Conservation (phyloP, 176 grass and related monocot genomes). For the Aegilops tauschii region DNA sequence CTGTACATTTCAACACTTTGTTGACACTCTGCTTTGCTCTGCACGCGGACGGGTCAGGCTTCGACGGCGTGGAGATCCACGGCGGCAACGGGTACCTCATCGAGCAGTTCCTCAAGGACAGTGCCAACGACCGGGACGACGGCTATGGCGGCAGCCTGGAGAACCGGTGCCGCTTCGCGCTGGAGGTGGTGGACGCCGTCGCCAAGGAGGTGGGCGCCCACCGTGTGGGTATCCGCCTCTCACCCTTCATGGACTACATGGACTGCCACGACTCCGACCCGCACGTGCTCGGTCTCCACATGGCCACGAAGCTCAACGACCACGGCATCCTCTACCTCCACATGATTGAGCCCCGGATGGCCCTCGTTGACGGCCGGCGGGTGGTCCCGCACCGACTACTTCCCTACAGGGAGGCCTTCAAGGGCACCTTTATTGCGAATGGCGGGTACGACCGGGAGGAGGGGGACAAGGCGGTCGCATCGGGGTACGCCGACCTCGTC, state of each 20-base stretch:
- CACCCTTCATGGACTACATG: conserved; percentile 5
- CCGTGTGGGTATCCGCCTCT: conserved; percentile 6
- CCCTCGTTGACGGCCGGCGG: background rate
- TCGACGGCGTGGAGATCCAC: conserved; percentile 21
- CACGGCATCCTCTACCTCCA: conserved; percentile 1
- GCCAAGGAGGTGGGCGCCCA: background rate
- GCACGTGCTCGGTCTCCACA: background rate
- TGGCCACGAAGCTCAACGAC: background rate
- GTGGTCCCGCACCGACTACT: background rate
- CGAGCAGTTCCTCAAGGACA: conserved; percentile 32
- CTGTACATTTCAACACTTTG: too few relatives aligned
- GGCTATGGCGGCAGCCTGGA: background rate
- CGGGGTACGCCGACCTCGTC: conserved; percentile 1
- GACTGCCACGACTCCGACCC: conserved; percentile 9
- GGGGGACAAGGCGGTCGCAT: background rate
- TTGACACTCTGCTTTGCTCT: too few relatives aligned
- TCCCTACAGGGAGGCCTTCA: background rate
- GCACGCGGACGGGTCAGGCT: background rate
- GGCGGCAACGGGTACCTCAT: background rate
- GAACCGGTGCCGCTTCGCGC: conserved; percentile 12
- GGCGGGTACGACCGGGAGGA: conserved; percentile 22
- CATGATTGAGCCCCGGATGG: background rate
- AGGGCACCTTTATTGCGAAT: background rate
- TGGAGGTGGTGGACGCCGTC: background rate
- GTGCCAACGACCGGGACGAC: background rate